Conservation (phyloP, 345 rosid genomes). For the Arabis hirsuta region DNA sequence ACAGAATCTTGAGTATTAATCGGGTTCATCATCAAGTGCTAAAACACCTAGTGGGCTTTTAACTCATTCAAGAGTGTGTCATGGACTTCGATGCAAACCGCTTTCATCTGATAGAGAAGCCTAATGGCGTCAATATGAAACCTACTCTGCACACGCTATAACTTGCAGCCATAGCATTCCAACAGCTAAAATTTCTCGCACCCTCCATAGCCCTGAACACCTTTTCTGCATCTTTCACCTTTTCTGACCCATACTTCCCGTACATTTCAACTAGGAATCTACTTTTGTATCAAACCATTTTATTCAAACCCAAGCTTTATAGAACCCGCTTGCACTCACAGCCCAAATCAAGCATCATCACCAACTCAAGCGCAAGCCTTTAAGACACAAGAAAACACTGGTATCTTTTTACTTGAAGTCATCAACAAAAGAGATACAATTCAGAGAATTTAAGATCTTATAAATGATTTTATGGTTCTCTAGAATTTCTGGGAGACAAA, state of each 20-base stretch:
- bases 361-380: not conserved
- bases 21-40: not conserved
- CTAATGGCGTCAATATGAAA: constrained; percentile 50
- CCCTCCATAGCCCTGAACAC: constrained; percentile 42
- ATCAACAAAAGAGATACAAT: constrained; percentile 1
- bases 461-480: constrained; percentile 6
- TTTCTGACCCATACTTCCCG: constrained; percentile 42
- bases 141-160: constrained; percentile 42
- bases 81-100: constrained; percentile 44
- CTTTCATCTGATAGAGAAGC: constrained; percentile 61
- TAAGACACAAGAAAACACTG: not conserved
- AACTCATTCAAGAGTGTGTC: constrained; percentile 34
- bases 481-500: not conserved
- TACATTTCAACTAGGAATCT: constrained; percentile 55
- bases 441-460: constrained; percentile 10
- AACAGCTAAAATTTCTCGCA: constrained; percentile 30
- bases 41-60: not conserved
- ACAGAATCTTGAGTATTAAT: not conserved
- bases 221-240: constrained; percentile 49
- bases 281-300: constrained; percentile 45
- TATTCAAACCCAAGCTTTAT: constrained; percentile 55
- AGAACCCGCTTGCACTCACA: constrained; percentile 53
- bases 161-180: constrained; percentile 53
- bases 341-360: constrained; percentile 49
- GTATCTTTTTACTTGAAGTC: not conserved